Evolutionary conservation across 148 eudicot species (phyloP).

Genomic region (Cornus kousa): DNA sequence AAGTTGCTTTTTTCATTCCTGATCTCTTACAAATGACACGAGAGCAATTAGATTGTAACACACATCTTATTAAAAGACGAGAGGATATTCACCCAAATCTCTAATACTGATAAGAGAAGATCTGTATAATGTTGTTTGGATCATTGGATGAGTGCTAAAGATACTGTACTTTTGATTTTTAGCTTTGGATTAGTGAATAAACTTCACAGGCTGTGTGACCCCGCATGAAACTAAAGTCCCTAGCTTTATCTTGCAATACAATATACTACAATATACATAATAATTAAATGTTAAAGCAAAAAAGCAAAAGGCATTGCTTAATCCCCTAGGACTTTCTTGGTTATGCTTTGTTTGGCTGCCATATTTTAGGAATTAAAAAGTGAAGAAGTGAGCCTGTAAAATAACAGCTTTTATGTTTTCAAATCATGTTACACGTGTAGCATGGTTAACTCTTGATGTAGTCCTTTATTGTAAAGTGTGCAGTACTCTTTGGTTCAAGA

Average conservation of each 20-base stretch:
- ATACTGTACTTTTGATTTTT: background rate
- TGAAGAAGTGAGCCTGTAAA: background rate
- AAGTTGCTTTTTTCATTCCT: too few species aligned
- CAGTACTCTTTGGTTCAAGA: background rate
- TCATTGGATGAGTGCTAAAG: constrained; percentile 11
- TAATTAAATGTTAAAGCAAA: background rate
- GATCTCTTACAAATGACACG: too few species aligned
- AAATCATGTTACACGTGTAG: background rate
- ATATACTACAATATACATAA: too few species aligned
- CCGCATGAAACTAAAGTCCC: constrained; percentile 14
- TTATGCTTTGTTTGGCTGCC: background rate
- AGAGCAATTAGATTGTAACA: background rate
- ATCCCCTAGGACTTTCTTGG: background rate
- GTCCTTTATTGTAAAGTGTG: background rate
- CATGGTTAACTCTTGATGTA: background rate
- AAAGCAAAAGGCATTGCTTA: background rate
- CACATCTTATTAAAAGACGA: background rate
- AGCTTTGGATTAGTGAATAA: constrained; percentile 8
- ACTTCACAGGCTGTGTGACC: constrained; percentile 5
- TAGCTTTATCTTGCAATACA: background rate
- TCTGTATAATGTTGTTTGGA: constrained; percentile 1
- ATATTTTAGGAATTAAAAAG: background rate
- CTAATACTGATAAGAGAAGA: constrained; percentile 5
- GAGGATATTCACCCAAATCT: background rate
- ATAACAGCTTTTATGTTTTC: too few species aligned